phyloP scores from a whole-genome alignment of 2,329 filamentous ascomycete genomes.

The Alternaria novae-zelandiae region DNA sequence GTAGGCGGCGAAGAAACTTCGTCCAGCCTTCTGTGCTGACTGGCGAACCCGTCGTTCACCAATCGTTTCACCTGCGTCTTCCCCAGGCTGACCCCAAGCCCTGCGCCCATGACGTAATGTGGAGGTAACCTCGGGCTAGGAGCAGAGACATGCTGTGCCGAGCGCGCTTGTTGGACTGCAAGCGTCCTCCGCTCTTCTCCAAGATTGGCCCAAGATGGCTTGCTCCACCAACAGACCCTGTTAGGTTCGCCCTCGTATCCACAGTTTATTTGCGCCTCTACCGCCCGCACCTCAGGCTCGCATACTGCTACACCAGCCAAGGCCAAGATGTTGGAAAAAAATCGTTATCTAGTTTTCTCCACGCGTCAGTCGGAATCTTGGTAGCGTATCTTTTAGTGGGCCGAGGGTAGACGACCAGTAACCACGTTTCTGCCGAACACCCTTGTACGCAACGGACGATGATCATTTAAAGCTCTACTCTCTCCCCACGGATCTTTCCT shows the following conservation, averaged over 20 bases:
- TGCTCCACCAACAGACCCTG: slow-evolving; percentile 32
- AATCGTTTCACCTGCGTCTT: not conserved
- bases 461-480: slow-evolving; percentile 34
- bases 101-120: slow-evolving; percentile 26
- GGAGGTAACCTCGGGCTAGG: slow-evolving; percentile 24
- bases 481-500: slow-evolving; percentile 23
- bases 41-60: slow-evolving; percentile 1
- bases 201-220: slow-evolving; percentile 30
- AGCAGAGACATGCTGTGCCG: slow-evolving; percentile 26
- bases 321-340: slow-evolving; percentile 36
- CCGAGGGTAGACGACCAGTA: slow-evolving; percentile 14
- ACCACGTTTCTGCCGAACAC: slow-evolving; percentile 22
- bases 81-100: slow-evolving; percentile 8
- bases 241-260: slow-evolving; percentile 32
- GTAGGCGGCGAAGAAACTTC: not conserved
- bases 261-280: slow-evolving; percentile 36
- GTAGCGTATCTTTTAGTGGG: slow-evolving; percentile 31
- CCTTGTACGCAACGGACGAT: slow-evolving; percentile 18
- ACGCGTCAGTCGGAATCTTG: slow-evolving; percentile 28
- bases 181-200: slow-evolving; percentile 29
- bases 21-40: not conserved
- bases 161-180: slow-evolving; percentile 32
- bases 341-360: slow-evolving; percentile 37
- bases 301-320: slow-evolving; percentile 36
- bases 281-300: slow-evolving; percentile 27